Base-by-base conservation (phyloP, 2,329 filamentous ascomycete species). In the Hypoxylon sp. region DNA sequence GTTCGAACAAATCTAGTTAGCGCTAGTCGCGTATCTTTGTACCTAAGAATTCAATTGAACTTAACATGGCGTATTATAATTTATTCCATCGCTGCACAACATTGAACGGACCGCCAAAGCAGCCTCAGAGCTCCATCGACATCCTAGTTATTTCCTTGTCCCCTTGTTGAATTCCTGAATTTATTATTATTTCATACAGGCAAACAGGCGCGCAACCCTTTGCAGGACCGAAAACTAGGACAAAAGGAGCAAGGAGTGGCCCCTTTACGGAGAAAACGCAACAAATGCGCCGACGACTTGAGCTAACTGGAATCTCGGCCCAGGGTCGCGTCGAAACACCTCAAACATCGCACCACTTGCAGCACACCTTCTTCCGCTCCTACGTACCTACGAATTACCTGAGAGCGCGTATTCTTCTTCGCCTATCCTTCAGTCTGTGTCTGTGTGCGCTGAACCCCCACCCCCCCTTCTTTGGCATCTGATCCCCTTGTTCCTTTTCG, bases 291-390 rank as follows among this genome's bases (percentile, higher is more conserved):
- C 59, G 62, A 61, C 58, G 56, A 61, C 59, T 57, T 26, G 23
- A 65, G 63, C 62, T 66, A 66, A 60, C 65, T 64, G 65, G 66
- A 68, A 68, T 67, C 61, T 68, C 66, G 66, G 66, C 64, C 66
- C 66, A 67, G 65, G 61, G 66, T 67, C 64, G 66, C 66, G 66
- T 67, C 65, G 61, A 67, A 66, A 67, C 59, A 67, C 63, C 61
- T 66, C 63, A 63, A 67, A 64, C 61, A 66, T 66, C 62, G 63
- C 63, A 64, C 64, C 64, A 66, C 64, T 55, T 21, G 37, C 42
- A 55, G 48, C 47, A 31, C 52, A 51, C 34, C 34, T 58, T 51
- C 45, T 45, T 47, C 55, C 45, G 51, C 51, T 60, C 55, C 45
- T 59, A 53, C 59, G 16, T 13, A 11, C 57, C 60, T 57, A 62